Conservation (phyloP, 2,329 filamentous ascomycete genomes). For the Ascochyta lentis region DNA sequence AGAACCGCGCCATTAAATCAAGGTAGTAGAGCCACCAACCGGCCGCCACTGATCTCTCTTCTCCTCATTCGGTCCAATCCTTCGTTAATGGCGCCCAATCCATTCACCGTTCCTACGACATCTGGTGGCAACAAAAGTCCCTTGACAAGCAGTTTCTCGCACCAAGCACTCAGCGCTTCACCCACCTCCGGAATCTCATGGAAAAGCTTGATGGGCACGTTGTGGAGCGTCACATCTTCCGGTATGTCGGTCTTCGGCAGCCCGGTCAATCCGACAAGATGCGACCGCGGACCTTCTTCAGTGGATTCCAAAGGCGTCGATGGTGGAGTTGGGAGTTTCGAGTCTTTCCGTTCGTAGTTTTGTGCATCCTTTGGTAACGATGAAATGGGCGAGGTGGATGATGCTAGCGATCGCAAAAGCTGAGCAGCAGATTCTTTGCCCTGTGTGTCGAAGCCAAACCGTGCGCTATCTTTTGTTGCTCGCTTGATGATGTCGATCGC, state of each 20-base stretch:
- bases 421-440: slow-evolving; percentile 68
- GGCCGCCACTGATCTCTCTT: slow-evolving; percentile 71
- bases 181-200: slow-evolving; percentile 72
- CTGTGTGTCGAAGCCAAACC: slow-evolving; percentile 73
- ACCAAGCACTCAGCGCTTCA: slow-evolving; percentile 68
- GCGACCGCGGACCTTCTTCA: slow-evolving; percentile 47
- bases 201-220: slow-evolving; percentile 77
- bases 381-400: slow-evolving; percentile 19
- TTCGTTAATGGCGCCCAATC: slow-evolving; percentile 70
- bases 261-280: slow-evolving; percentile 72
- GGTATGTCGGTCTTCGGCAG: slow-evolving; percentile 63
- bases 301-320: slow-evolving; percentile 29
- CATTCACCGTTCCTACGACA: slow-evolving; percentile 68
- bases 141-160: slow-evolving; percentile 68
- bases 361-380: slow-evolving; percentile 23
- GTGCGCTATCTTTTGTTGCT: slow-evolving; percentile 63
- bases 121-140: slow-evolving; percentile 65
- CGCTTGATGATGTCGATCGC: slow-evolving; percentile 69
- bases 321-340: slow-evolving; percentile 36
- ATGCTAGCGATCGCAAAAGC: slow-evolving; percentile 61
- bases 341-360: slow-evolving; percentile 15
- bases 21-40: slow-evolving; percentile 59
- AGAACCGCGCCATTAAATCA: neutral
- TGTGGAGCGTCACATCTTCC: slow-evolving; percentile 63
- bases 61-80: slow-evolving; percentile 70